Evolutionary conservation across 1,284 basidiomycete species (phyloP), one percentile per base, ranked within the genome.

Genomic region (Cryptococcus wingfieldii): DNA sequence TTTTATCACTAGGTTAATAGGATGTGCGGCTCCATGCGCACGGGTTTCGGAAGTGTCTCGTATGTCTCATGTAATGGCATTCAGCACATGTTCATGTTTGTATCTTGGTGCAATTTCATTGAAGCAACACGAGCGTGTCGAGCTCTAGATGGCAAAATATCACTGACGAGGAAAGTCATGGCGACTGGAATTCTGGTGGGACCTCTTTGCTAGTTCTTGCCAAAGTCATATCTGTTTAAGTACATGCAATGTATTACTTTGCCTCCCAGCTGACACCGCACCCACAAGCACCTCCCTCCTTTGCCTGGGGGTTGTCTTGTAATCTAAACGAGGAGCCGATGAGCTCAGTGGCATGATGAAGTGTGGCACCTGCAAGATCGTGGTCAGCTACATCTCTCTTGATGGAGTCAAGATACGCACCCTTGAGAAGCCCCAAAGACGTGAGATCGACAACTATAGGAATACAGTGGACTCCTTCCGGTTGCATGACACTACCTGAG

Each of bases 271-370:
- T 80, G 34, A 83, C 79, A 19, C 82, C 82, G 57, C 82, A 83
- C 14, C 82, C 82, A 52, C 82, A 83, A 5, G 79, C 79, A 14
- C 78, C 79, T 13, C 80, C 80, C 48, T 82, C 78, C 54, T 76
- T 76, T 8, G 81, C 81, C 59, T 82, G 80, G n/a, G 82, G 82
- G 58, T 83, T 83, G 60, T 81, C 72, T 38, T 76, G 64, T 54
- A 83, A 71, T 39, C 78, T 66, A 66, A 83, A 83, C n/a, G 78
- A 78, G 18, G 75, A 78, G 4, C 82, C 82, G 46, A 83, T 83
- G 39, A 83, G 72, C 60, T 83, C 82, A 1, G 81, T 83, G n/a
- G 81, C 81, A 63, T 80, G 81, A 65, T 82, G 80, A n/a, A 83
- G 69, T 3, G 80, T 82, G 7, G 79, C 75, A 38, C 81, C 81